These are phyloP conservation scores for Populus tomentosa DNA, from an alignment of 441 rosid genomes.

Conservation along the genomic window DNA sequence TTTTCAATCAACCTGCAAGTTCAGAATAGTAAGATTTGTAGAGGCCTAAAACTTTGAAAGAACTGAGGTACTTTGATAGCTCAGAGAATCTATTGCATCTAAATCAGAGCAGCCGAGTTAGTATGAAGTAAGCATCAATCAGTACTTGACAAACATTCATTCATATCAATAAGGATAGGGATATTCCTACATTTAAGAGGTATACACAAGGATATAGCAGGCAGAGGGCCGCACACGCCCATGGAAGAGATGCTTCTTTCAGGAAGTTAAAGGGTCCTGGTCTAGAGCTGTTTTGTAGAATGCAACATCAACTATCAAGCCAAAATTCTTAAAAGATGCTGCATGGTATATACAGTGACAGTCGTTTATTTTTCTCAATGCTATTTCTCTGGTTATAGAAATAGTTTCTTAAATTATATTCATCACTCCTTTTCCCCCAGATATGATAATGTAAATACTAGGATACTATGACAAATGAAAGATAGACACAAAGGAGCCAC, in stretches of 20 bases:
- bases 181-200: not conserved
- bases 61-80: not conserved
- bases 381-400: not conserved
- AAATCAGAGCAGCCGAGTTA: not conserved
- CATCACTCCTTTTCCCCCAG: not conserved
- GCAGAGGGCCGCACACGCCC: not conserved
- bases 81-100: not conserved
- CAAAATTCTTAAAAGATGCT: not conserved
- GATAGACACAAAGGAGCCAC: not conserved
- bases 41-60: not conserved
- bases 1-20: conserved; percentile 79
- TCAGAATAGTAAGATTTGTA: conserved; percentile 13
- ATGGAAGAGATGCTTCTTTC: not conserved
- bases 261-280: not conserved
- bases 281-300: not conserved
- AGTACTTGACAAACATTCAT: not conserved
- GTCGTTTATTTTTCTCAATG: not conserved
- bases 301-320: not conserved
- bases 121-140: not conserved
- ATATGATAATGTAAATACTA: not conserved
- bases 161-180: not conserved
- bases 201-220: not conserved
- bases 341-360: not conserved
- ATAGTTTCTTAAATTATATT: not conserved
- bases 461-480: not conserved